Evolutionary conservation across 228 moss, liverwort and hornwort genomes (phyloP).

Genomic region (Sphagnum fallax): DNA sequence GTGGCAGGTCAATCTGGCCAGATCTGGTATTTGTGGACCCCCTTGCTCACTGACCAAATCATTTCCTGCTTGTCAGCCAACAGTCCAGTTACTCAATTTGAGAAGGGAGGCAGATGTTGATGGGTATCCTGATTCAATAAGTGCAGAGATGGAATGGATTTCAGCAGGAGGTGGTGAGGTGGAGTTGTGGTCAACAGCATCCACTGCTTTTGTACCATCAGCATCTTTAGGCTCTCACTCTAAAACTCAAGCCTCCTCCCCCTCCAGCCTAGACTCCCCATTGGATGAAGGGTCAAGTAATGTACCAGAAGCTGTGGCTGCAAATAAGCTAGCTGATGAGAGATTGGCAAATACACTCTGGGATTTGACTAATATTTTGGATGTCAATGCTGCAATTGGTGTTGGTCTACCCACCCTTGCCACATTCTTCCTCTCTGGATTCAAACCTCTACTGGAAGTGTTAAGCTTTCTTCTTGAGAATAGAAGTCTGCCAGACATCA

Average conservation of each 20-base stretch:
- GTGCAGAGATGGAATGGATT: slow-evolving; percentile 10
- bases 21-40: not conserved
- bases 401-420: slow-evolving; percentile 5
- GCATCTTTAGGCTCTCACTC: slow-evolving; percentile 5
- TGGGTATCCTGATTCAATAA: slow-evolving; percentile 6
- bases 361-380: slow-evolving; percentile 8
- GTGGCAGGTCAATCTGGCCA: not conserved
- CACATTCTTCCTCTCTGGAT: slow-evolving; percentile 5
- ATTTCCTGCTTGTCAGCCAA: not conserved
- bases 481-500: slow-evolving; percentile 1
- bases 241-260: slow-evolving; percentile 3
- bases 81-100: slow-evolving; percentile 2
- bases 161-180: slow-evolving; percentile 3
- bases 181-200: slow-evolving; percentile 8
- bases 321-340: not conserved
- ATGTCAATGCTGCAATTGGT: slow-evolving; percentile 2
- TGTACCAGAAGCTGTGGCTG: not conserved
- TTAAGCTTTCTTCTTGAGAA: slow-evolving; percentile 7
- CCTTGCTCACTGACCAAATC: too few relatives aligned
- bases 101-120: slow-evolving; percentile 7
- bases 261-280: not conserved
- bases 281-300: not conserved
- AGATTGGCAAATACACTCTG: slow-evolving; percentile 4
- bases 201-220: slow-evolving; percentile 3
- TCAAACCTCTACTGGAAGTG: not conserved